phyloP scores from a whole-genome alignment of 306 rosid genomes.

The Quercus suber region DNA sequence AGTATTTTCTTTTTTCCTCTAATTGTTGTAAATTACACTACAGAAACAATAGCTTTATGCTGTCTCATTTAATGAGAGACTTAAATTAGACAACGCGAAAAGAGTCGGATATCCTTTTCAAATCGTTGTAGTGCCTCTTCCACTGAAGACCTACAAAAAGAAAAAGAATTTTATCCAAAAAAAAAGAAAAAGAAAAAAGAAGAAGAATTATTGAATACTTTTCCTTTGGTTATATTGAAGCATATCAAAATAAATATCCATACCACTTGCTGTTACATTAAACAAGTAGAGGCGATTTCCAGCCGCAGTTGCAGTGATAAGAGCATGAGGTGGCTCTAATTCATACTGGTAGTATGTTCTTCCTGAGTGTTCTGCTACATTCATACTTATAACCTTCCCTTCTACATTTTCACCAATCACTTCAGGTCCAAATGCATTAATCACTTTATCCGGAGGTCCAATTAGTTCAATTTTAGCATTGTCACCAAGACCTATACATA shows the following conservation, averaged over 20 bases:
- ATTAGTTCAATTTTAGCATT: slow-evolving; percentile 78
- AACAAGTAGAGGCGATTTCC: slow-evolving; percentile 95
- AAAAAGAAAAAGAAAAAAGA: too few species aligned
- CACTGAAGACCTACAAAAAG: slow-evolving; percentile 87
- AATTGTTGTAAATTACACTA: not conserved
- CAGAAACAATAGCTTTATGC: slow-evolving; percentile 14
- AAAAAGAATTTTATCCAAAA: not conserved
- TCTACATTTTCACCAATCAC: slow-evolving; percentile 91
- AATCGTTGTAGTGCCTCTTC: slow-evolving; percentile 82
- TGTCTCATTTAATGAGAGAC: slow-evolving; percentile 20
- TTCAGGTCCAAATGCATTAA: slow-evolving; percentile 92
- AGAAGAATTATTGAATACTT: slow-evolving; percentile 13
- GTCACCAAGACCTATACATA: slow-evolving; percentile 63
- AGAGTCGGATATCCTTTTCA: slow-evolving; percentile 70
- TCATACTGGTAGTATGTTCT: slow-evolving; percentile 91
- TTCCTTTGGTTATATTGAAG: slow-evolving; percentile 10
- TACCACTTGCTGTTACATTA: slow-evolving; percentile 82
- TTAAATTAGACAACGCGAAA: slow-evolving; percentile 63
- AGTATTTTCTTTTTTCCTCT: not conserved
- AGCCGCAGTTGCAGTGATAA: slow-evolving; percentile 94
- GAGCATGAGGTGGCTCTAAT: slow-evolving; percentile 89
- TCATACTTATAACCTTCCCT: slow-evolving; percentile 73
- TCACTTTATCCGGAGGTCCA: slow-evolving; percentile 88
- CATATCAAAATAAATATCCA: slow-evolving; percentile 1
- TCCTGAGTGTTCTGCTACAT: slow-evolving; percentile 67